These are phyloP conservation scores for Linnemannia zychae DNA, from an alignment of 192 early-diverging fungal species.

Conservation along the genomic window DNA sequence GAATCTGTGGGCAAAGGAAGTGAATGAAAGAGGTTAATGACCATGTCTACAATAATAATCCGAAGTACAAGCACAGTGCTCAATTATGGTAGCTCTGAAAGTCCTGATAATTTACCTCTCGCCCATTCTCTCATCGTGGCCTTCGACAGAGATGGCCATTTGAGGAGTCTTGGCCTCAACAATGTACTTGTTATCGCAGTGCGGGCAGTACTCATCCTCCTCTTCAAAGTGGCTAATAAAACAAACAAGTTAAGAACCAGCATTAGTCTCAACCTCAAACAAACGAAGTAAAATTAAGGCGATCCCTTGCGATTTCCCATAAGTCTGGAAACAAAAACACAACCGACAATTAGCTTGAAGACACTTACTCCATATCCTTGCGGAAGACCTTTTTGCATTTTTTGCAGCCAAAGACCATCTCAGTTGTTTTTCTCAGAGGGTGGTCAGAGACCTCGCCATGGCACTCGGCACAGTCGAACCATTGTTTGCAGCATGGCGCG, in stretches of 20 bases:
- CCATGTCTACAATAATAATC: too few relatives aligned
- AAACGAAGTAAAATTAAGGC: background rate
- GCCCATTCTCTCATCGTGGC: constrained; percentile 90
- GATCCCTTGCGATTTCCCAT: too few relatives aligned
- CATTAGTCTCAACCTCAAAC: background rate
- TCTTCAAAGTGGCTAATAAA: constrained; percentile 86
- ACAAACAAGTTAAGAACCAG: background rate
- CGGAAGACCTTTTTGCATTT: constrained; percentile 99
- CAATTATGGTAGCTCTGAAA: too few relatives aligned
- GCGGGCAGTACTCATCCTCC: constrained; percentile 96
- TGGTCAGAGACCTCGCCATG: constrained; percentile 88
- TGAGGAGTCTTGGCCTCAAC: constrained; percentile 92
- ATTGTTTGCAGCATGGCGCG: constrained; percentile 93
- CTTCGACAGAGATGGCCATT: constrained; percentile 91
- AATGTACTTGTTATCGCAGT: constrained; percentile 98
- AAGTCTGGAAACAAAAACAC: too few relatives aligned
- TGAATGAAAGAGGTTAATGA: background rate
- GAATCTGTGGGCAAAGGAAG: constrained; percentile 18
- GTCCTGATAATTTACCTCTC: constrained; percentile 56
- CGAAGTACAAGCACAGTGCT: background rate
- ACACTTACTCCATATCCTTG: constrained; percentile 78
- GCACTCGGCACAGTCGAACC: constrained; percentile 98
- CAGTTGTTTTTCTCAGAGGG: constrained; percentile 80
- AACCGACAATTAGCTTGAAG: too few relatives aligned
- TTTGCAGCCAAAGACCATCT: constrained; percentile 98